Conservation (phyloP, 2,329 filamentous ascomycete genomes). For the Meredithiella fracta region DNA sequence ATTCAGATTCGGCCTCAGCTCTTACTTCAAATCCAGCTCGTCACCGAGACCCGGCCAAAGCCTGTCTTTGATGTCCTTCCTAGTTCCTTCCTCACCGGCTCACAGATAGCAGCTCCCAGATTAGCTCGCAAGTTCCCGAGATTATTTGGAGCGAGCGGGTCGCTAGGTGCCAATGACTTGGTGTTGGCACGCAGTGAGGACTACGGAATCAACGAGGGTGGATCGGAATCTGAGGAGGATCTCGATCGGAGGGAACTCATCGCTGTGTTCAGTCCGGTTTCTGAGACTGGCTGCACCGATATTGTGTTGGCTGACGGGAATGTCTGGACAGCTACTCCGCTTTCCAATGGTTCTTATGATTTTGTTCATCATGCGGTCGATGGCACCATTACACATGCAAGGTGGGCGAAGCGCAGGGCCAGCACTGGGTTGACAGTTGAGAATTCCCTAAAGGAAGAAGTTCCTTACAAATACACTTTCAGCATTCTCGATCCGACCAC, state of each 20-base stretch:
- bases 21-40: slow-evolving; percentile 53
- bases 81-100: slow-evolving; percentile 39
- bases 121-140: slow-evolving; percentile 45
- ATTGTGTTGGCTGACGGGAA: slow-evolving; percentile 50
- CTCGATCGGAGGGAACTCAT: slow-evolving; percentile 37
- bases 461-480: slow-evolving; percentile 48
- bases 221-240: slow-evolving; percentile 30
- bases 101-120: slow-evolving; percentile 38
- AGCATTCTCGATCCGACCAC: slow-evolving; percentile 56
- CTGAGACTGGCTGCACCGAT: slow-evolving; percentile 37
- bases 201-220: slow-evolving; percentile 37
- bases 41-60: slow-evolving; percentile 44
- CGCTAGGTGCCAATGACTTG: slow-evolving; percentile 51
- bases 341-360: slow-evolving; percentile 44
- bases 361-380: slow-evolving; percentile 33
- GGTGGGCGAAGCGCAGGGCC: slow-evolving; percentile 10
- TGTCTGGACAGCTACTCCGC: slow-evolving; percentile 38
- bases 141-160: slow-evolving; percentile 45
- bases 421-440: slow-evolving; percentile 17
- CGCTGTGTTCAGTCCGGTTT: slow-evolving; percentile 47
- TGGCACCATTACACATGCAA: slow-evolving; percentile 6
- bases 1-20: slow-evolving; percentile 51
- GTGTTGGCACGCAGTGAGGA: slow-evolving; percentile 55
- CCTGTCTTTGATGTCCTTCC: slow-evolving; percentile 62
- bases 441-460: slow-evolving; percentile 16